These are phyloP conservation scores for Verticillium zaregamsianum DNA, from an alignment of 2,329 filamentous ascomycete genomes.

Conservation along the genomic window DNA sequence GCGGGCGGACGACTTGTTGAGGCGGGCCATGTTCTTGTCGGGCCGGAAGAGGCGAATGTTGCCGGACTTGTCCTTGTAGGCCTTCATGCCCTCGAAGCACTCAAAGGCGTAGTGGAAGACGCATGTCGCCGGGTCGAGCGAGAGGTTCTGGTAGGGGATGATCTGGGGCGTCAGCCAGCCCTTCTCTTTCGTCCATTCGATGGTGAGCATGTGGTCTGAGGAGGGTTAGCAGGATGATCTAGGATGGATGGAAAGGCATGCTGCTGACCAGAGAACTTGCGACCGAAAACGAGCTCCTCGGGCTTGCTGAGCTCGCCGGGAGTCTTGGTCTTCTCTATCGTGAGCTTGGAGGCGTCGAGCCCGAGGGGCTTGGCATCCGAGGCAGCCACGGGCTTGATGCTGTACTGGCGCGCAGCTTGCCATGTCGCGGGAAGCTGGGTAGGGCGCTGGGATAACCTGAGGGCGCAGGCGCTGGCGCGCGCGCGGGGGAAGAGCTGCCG, in stretches of 20 bases:
- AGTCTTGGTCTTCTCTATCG: conserved; percentile 66
- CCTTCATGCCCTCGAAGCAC: conserved; percentile 99
- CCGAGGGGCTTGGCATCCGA: conserved; percentile 53
- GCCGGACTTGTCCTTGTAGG: conserved; percentile 83
- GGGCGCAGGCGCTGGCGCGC: conserved; percentile 29
- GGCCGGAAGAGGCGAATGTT: conserved; percentile 86
- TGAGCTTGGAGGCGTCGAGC: conserved; percentile 74
- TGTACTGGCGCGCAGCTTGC: conserved; percentile 41
- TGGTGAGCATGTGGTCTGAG: conserved; percentile 90
- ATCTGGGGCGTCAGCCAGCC: conserved; percentile 85
- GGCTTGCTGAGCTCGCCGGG: conserved; percentile 73
- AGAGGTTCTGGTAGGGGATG: conserved; percentile 93
- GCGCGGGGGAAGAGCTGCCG: conserved; percentile 39
- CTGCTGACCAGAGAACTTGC: conserved; percentile 76
- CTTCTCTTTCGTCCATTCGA: conserved; percentile 83
- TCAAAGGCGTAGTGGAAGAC: conserved; percentile 99
- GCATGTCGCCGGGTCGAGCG: conserved; percentile 90
- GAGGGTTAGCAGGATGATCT: background rate
- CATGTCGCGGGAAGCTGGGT: conserved; percentile 26
- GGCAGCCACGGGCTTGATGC: conserved; percentile 47
- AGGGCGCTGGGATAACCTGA: conserved; percentile 16
- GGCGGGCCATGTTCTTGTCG: conserved; percentile 90
- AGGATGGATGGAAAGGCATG: background rate
- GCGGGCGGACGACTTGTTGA: conserved; percentile 87
- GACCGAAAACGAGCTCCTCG: conserved; percentile 84